Evolutionary conservation across 108 stramenopile species (phyloP).

Genomic region (Nitzschia sp.): DNA sequence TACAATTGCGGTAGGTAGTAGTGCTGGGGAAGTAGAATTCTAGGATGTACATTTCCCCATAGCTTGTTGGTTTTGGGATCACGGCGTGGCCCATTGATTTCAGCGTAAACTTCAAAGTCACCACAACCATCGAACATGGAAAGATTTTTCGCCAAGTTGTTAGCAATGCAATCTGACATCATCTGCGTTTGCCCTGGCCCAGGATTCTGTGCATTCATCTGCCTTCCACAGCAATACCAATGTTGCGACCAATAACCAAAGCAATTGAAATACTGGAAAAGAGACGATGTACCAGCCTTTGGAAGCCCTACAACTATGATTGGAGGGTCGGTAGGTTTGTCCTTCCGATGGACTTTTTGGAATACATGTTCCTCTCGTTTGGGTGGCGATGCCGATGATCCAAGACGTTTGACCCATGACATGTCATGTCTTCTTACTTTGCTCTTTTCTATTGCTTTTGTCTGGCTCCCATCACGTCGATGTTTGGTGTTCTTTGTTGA

Average conservation of each 20-base stretch:
- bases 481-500: no score
- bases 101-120: slow-evolving; percentile 36
- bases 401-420: no score
- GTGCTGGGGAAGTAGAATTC: slow-evolving; percentile 40
- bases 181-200: neutral
- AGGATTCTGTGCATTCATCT: slow-evolving; percentile 6
- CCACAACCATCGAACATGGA: slow-evolving; percentile 35
- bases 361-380: no score
- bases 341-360: neutral
- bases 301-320: slow-evolving; percentile 38
- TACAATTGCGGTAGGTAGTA: slow-evolving; percentile 34
- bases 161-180: slow-evolving; percentile 22
- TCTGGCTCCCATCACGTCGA: no score
- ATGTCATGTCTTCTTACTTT: no score
- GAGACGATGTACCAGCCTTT: slow-evolving; percentile 37
- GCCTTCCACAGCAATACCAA: slow-evolving; percentile 41
- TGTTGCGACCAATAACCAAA: slow-evolving; percentile 31
- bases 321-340: slow-evolving; percentile 7
- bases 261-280: slow-evolving; percentile 34
- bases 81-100: slow-evolving; percentile 33
- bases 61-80: neutral
- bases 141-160: slow-evolving; percentile 4
- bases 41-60: neutral
- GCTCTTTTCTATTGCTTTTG: no score
- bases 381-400: no score